Percentiles rank a stretch among this genome's conserved stretches.
Evolutionary conservation across 2,329 filamentous ascomycete genomes (phyloP).

Genomic region (Dichotomopilus funicola): DNA sequence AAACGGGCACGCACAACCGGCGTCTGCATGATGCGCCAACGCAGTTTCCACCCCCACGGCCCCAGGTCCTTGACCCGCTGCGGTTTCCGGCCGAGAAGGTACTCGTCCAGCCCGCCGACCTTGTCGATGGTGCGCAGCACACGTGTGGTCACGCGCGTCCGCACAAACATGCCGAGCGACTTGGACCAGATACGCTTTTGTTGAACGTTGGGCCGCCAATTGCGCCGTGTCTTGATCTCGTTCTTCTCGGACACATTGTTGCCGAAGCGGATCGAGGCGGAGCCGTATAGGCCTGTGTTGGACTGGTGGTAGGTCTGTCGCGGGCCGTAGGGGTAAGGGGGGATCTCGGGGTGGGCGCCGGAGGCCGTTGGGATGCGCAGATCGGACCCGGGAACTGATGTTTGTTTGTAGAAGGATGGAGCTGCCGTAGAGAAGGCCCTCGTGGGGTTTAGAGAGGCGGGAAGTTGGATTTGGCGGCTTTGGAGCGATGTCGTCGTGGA

Average conservation of each 20-base stretch:
- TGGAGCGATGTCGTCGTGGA: not conserved
- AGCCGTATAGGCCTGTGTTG: constrained; percentile 67
- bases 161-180: constrained; percentile 55
- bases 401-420: constrained; percentile 27
- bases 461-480: not conserved
- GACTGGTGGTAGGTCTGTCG: constrained; percentile 71
- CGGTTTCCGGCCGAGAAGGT: constrained; percentile 75
- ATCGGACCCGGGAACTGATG: constrained; percentile 14
- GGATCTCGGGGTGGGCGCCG: constrained; percentile 37
- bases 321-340: constrained; percentile 66
- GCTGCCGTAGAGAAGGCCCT: constrained; percentile 34
- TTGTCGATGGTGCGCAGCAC: constrained; percentile 73
- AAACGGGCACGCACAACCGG: constrained; percentile 58
- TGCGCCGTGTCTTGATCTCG: constrained; percentile 62
- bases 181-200: constrained; percentile 61
- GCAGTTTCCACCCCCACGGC: constrained; percentile 79
- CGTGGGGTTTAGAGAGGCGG: not conserved
- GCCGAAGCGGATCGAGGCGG: constrained; percentile 66
- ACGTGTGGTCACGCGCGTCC: constrained; percentile 61
- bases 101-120: constrained; percentile 83
- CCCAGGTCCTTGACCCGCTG: constrained; percentile 79
- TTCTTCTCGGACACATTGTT: constrained; percentile 66
- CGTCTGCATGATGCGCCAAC: constrained; percentile 86
- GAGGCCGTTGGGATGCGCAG: constrained; percentile 40
- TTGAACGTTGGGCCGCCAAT: constrained; percentile 70